Evolutionary conservation across 2,329 filamentous ascomycete species (phyloP), one percentile per base, ranked within the genome.

Genomic region (Diaporthe amygdali): DNA sequence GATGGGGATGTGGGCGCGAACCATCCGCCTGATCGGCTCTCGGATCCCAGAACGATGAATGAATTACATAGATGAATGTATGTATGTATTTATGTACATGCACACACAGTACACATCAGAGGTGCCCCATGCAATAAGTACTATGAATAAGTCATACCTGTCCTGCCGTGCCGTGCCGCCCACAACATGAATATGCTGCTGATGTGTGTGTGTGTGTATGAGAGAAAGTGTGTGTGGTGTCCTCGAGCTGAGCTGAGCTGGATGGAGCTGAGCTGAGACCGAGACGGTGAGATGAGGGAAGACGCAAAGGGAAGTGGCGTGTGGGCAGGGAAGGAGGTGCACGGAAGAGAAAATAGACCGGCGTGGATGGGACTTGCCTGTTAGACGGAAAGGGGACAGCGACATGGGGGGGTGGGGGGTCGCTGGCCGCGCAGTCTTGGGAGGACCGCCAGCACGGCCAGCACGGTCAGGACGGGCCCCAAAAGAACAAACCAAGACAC

Each of bases 181-280:
- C 41, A 64, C 27, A 49, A 27, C 9, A 64, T 30, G 44, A 44
- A 49, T 34, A 49, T 64, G 44, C 59, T 64, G 56, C 41, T 63
- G 30, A 32, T 47, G 59, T 47, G 55, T 22, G 20, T 47, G 59
- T 47, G 20, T 27, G 27, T 10, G 30, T 17, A 25, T 30, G 25
- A 17, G 12, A 27, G 49, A 20, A 27, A 20, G 49, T 54, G 30
- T 54, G 51, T 14, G 30, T 30, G 51, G 30, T 55, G 30, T 32
- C 37, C 52, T 30, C 52, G 27, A 46, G 56, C 56, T 44, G 56
- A 46, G 39, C 56, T 64, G 59, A 64, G 59, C 59, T 59, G 54
- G 54, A 34, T 63, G 59, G 59, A 63, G 59, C 59, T 47, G 59
- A 63, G 59, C 41, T 63, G 59, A 64, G 59, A 64, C 44, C 12